Evolutionary conservation across 2,329 filamentous ascomycete species (phyloP).

Genomic region (Pezicula neosporulosa): DNA sequence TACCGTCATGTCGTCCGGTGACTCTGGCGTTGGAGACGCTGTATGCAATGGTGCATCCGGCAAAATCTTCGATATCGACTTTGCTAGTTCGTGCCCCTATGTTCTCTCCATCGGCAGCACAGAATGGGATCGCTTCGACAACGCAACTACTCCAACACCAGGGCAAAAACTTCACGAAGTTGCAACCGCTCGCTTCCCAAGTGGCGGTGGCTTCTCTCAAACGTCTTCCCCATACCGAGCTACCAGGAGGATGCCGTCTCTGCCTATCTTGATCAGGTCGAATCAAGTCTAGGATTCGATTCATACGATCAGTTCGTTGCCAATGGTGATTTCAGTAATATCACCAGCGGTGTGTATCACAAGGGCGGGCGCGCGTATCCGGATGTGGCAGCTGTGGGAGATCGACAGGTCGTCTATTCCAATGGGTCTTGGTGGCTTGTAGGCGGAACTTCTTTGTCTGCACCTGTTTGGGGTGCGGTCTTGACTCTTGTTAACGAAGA

Average conservation of each 20-base stretch:
- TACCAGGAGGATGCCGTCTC: constrained; percentile 37
- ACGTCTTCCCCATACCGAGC: constrained; percentile 34
- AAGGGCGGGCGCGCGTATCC: constrained; percentile 39
- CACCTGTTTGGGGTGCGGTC: constrained; percentile 38
- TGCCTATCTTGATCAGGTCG: constrained; percentile 32
- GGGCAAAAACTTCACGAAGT: constrained; percentile 15
- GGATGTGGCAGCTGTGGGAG: constrained; percentile 37
- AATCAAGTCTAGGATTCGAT: constrained; percentile 28
- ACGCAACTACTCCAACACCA: constrained; percentile 20
- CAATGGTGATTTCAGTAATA: constrained; percentile 21
- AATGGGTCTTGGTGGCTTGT: constrained; percentile 27
- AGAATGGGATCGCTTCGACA: constrained; percentile 16
- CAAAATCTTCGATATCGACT: constrained; percentile 44
- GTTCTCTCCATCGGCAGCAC: constrained; percentile 40
- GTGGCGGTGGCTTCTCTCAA: constrained; percentile 37
- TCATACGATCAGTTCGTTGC: constrained; percentile 29
- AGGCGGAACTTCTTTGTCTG: constrained; percentile 39
- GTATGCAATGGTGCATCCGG: constrained; percentile 32
- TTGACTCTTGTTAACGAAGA: constrained; percentile 41
- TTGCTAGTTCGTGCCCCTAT: constrained; percentile 47
- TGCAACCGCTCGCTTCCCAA: constrained; percentile 31
- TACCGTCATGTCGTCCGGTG: constrained; percentile 43
- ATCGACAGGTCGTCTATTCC: constrained; percentile 21
- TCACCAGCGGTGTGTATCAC: constrained; percentile 33
- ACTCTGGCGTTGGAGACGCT: constrained; percentile 38